Evolutionary conservation across 805 yeast genomes (phyloP).

Genomic region (Teunomyces pallodes): DNA sequence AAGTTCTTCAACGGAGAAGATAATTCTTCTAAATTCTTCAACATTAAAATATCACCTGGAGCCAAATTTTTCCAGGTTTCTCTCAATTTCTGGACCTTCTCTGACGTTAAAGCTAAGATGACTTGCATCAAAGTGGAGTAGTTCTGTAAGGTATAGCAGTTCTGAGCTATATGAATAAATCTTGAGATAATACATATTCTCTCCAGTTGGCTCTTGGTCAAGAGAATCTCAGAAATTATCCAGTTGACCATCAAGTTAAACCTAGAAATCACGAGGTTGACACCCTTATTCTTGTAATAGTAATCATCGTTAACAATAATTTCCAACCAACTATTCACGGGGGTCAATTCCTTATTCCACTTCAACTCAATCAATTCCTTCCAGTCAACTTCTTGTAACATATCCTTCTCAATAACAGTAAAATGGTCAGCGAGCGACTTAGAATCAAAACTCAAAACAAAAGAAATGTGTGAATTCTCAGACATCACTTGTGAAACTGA

Average conservation of each 20-base stretch:
- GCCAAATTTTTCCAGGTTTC: slow-evolving; percentile 75
- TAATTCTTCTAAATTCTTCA: slow-evolving; percentile 66
- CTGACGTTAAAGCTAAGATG: slow-evolving; percentile 73
- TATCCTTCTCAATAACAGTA: slow-evolving; percentile 83
- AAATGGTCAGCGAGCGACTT: slow-evolving; percentile 71
- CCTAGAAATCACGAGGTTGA: slow-evolving; percentile 76
- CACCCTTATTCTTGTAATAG: slow-evolving; percentile 57
- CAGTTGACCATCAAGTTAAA: slow-evolving; percentile 89
- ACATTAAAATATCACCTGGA: slow-evolving; percentile 66
- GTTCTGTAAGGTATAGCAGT: slow-evolving; percentile 71
- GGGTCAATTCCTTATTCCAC: slow-evolving; percentile 65
- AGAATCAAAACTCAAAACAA: slow-evolving; percentile 72
- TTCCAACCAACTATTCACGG: slow-evolving; percentile 82
- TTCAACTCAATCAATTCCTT: slow-evolving; percentile 74
- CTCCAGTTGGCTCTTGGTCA: slow-evolving; percentile 60
- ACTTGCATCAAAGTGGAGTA: slow-evolving; percentile 87
- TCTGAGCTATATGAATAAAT: slow-evolving; percentile 81
- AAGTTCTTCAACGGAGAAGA: slow-evolving; percentile 78
- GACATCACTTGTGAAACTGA: slow-evolving; percentile 42
- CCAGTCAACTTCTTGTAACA: slow-evolving; percentile 87
- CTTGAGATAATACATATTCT: slow-evolving; percentile 74
- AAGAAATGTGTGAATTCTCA: slow-evolving; percentile 68
- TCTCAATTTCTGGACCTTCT: slow-evolving; percentile 53
- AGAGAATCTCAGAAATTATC: slow-evolving; percentile 82
- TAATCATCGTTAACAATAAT: slow-evolving; percentile 56